A percentile compares a stretch with the other conserved stretches of the same genome.
phyloP scores from a whole-genome alignment of 805 yeast genomes.

The Kuraishia ogatae region DNA sequence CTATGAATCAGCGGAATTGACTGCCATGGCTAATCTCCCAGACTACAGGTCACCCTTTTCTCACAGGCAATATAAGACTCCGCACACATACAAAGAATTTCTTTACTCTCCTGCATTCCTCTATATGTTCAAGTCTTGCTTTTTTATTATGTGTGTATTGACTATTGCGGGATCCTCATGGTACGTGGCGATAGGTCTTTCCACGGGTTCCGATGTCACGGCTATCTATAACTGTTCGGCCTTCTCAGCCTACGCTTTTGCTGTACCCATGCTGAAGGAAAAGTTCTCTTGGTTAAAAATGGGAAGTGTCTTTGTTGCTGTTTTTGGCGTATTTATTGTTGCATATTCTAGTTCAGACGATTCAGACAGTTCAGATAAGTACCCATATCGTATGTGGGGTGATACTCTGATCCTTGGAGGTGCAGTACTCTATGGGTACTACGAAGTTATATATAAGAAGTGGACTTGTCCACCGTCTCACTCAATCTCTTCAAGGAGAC shows the following conservation, averaged over 20 bases:
- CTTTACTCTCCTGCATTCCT: constrained; percentile 34
- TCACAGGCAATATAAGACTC: constrained; percentile 19
- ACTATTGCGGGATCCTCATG: constrained; percentile 76
- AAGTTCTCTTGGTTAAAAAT: constrained; percentile 54
- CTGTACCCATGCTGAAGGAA: constrained; percentile 67
- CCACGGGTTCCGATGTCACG: constrained; percentile 80
- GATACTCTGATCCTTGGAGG: constrained; percentile 65
- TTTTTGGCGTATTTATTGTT: constrained; percentile 68
- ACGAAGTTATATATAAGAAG: constrained; percentile 77
- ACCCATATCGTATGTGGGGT: constrained; percentile 60
- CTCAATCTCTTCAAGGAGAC: constrained; percentile 52
- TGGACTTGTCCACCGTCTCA: constrained; percentile 65
- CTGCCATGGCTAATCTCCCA: constrained; percentile 16
- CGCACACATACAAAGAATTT: constrained; percentile 23
- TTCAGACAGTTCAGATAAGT: constrained; percentile 14
- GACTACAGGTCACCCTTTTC: constrained; percentile 20
- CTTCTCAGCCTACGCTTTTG: constrained; percentile 78
- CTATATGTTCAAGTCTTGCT: constrained; percentile 35
- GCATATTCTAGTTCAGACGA: constrained; percentile 50
- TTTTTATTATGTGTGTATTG: constrained; percentile 44
- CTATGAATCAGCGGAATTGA: constrained; percentile 26
- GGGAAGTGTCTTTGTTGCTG: constrained; percentile 60
- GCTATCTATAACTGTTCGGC: constrained; percentile 90
- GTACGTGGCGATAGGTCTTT: constrained; percentile 75
- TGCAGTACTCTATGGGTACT: constrained; percentile 70